These are phyloP conservation scores for Citrus sinensis DNA, from an alignment of 345 rosid genomes.

Conservation along the genomic window DNA sequence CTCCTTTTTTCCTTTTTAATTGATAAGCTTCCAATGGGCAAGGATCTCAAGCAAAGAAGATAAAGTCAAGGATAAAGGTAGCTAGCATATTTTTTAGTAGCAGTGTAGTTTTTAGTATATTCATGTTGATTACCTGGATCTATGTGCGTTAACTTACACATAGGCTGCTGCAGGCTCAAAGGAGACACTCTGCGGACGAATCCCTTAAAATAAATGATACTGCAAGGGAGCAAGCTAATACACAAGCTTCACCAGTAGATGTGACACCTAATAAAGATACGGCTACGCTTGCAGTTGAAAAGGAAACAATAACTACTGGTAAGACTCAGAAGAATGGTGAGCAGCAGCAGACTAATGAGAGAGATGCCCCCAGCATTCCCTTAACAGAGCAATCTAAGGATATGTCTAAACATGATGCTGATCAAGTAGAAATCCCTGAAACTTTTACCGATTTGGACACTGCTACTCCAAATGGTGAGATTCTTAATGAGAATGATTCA, in stretches of 20 bases:
- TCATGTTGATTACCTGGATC: not conserved
- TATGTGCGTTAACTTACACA: slow-evolving; percentile 12
- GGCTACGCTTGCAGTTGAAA: slow-evolving; percentile 30
- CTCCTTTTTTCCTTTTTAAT: slow-evolving; percentile 14
- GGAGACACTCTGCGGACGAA: slow-evolving; percentile 37
- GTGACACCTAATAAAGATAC: slow-evolving; percentile 32
- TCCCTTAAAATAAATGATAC: slow-evolving; percentile 33
- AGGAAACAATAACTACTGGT: slow-evolving; percentile 36
- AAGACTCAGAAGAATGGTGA: slow-evolving; percentile 26
- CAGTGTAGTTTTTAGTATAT: slow-evolving; percentile 5
- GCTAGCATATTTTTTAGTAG: slow-evolving; percentile 2
- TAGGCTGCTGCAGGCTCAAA: slow-evolving; percentile 46
- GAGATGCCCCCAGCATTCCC: slow-evolving; percentile 30
- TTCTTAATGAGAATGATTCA: slow-evolving; percentile 41
- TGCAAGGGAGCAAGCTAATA: slow-evolving; percentile 30
- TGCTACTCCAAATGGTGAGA: slow-evolving; percentile 32
- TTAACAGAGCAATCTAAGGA: slow-evolving; percentile 32
- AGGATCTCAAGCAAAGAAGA: slow-evolving; percentile 66
- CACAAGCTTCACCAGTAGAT: slow-evolving; percentile 34
- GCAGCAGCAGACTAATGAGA: slow-evolving; percentile 24
- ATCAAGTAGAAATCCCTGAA: slow-evolving; percentile 35
- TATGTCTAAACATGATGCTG: slow-evolving; percentile 29
- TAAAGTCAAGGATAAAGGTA: slow-evolving; percentile 69
- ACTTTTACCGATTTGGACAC: slow-evolving; percentile 27
- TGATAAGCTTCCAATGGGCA: slow-evolving; percentile 59